These are phyloP conservation scores for Luffa acutangula DNA, from an alignment of 306 rosid genomes.

Conservation along the genomic window DNA sequence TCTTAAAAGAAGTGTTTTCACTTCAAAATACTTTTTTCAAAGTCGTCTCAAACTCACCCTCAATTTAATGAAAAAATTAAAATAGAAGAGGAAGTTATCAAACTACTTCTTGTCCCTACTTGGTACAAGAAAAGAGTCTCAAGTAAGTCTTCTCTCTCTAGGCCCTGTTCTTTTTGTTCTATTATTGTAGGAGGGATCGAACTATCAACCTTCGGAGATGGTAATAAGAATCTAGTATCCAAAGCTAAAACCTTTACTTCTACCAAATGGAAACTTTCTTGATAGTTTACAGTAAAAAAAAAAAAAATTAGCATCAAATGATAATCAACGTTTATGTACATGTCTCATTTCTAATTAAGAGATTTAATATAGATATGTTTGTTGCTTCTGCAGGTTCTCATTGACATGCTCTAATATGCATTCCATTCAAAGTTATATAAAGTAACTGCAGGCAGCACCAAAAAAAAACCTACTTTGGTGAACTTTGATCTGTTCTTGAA, in stretches of 20 bases:
- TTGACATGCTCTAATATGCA: not conserved
- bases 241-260: not conserved
- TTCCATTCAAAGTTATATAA: not conserved
- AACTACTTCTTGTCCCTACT: no score
- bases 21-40: no score
- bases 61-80: no score
- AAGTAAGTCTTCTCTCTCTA: no score
- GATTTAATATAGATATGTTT: not conserved
- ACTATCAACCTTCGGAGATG: no score
- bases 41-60: no score
- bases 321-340: constrained; percentile 1
- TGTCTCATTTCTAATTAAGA: not conserved
- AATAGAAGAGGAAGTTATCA: no score
- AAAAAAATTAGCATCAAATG: not conserved
- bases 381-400: not conserved
- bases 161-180: no score
- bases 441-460: not conserved
- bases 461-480: not conserved
- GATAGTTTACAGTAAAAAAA: constrained; percentile 1
- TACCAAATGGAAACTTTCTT: not conserved
- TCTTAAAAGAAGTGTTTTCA: no score
- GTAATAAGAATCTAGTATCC: not conserved
- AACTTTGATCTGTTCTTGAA: not conserved
- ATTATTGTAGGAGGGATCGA: no score
- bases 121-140: no score